phyloP scores from a whole-genome alignment of 257 asterid species.

The Asclepias syriaca region DNA sequence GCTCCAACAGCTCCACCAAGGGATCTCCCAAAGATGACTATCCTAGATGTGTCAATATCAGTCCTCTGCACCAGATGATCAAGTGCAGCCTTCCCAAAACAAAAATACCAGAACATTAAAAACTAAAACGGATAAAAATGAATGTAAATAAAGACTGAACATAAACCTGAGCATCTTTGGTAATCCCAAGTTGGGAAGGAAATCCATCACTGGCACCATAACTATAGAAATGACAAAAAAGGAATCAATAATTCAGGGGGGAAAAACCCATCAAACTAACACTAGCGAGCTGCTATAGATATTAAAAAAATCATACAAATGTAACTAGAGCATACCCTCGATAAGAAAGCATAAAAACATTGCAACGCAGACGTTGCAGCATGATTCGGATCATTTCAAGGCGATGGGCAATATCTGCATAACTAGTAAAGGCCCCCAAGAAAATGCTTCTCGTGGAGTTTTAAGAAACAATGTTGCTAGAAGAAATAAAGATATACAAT shows the following conservation, averaged over 20 bases:
- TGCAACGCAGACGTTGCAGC: slow-evolving; percentile 87
- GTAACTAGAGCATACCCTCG: slow-evolving; percentile 59
- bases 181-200: slow-evolving; percentile 93
- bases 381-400: slow-evolving; percentile 91
- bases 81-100: slow-evolving; percentile 68
- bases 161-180: slow-evolving; percentile 89
- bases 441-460: not conserved
- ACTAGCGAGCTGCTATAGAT: slow-evolving; percentile 10
- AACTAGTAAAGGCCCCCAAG: slow-evolving; percentile 50
- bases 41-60: slow-evolving; percentile 84
- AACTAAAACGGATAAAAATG: not conserved
- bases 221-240: slow-evolving; percentile 37
- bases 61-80: slow-evolving; percentile 89
- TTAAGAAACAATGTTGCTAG: not conserved
- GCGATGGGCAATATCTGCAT: slow-evolving; percentile 92
- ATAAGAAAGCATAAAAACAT: slow-evolving; percentile 96
- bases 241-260: slow-evolving; percentile 1
- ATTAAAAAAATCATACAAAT: slow-evolving; percentile 2
- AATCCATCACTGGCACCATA: slow-evolving; percentile 98
- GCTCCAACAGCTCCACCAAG: slow-evolving; percentile 99
- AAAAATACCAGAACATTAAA: slow-evolving; percentile 19
- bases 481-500: not conserved
- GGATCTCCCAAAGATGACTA: slow-evolving; percentile 94
- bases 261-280: not conserved
- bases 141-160: slow-evolving; percentile 13